Evolutionary conservation across 208 protist genomes (phyloP), one percentile per base, ranked within the genome.

Genomic region (Wallacemonas sp.): DNA sequence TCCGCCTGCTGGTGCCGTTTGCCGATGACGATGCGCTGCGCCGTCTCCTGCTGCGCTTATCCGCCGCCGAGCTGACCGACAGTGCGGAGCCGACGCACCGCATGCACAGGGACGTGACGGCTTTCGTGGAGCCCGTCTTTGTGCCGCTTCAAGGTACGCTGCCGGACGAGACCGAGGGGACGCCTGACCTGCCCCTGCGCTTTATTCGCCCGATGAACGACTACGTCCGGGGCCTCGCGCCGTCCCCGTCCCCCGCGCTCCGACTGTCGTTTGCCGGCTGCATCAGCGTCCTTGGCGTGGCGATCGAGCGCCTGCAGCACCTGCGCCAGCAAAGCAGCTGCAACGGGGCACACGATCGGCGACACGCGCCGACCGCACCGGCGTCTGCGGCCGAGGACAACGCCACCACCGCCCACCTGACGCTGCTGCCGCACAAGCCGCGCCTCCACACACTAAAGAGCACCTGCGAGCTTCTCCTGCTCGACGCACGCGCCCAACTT

Each of bases 381-480:
- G n/a, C n/a, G n/a, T n/a, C n/a, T n/a, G n/a, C n/a, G n/a, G 31
- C 31, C 1, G 20, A 22, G 26, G 32, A 26, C 31, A 39, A 48
- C 12, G 38, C 57, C 25, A 61, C 2, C 14, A 29, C 18, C 3
- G 41, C n/a, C 32, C 26, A 48, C 18, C 90, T 77, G 31, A 75
- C 78, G 20, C 63, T 95, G 57, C 67, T 95, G 31, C 79, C 82
- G 22, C 86, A 95, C 26, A 95, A 92, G 61, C 74, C 87, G 10
- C 84, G 90, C 2, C 59, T 95, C 45, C 90, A 95, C 81, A 42
- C 74, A 18, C 57, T 95, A n/a, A 90, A 91, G 63, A 29, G 59
- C 14, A 55, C 87, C 57, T 90, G 80, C 55, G 82, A 88, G 33
- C 18, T 74, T n/a, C 67, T 93, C 4, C 72, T 91, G 18, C 72